phyloP scores from a whole-genome alignment of 352 stramenopile genomes.

The Halophytophthora batemanensis region DNA sequence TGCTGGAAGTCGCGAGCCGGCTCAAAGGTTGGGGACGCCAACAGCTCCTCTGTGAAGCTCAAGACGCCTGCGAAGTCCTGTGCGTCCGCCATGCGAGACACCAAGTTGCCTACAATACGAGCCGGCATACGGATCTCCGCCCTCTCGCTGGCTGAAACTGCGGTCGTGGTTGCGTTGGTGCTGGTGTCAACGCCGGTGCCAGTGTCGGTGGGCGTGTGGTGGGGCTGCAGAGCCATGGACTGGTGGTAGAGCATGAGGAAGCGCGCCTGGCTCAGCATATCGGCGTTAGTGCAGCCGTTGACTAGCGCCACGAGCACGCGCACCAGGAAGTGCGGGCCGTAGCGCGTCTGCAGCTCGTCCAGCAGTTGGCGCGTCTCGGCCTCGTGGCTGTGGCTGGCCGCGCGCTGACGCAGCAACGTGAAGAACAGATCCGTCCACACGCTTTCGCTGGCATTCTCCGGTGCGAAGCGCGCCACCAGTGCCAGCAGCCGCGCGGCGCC shows the following conservation, averaged over 20 bases:
- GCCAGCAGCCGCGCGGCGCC: constrained; percentile 49
- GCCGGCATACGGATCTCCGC: too few species aligned
- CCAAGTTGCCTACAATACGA: too few species aligned
- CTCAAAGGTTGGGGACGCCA: constrained; percentile 27
- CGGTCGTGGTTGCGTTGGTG: too few species aligned
- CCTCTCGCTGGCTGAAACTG: too few species aligned
- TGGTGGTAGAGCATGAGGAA: constrained; percentile 56
- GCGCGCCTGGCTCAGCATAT: constrained; percentile 46
- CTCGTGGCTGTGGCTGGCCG: constrained; percentile 20
- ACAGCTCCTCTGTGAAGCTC: constrained; percentile 33
- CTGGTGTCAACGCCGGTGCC: too few species aligned
- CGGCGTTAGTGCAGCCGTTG: constrained; percentile 66
- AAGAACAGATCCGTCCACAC: constrained; percentile 77
- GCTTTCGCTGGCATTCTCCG: constrained; percentile 48
- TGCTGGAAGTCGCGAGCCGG: constrained; percentile 43
- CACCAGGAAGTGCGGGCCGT: constrained; percentile 42
- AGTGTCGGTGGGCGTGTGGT: too few species aligned
- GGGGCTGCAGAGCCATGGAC: constrained; percentile 18
- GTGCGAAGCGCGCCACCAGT: constrained; percentile 39
- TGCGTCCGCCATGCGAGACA: constrained; percentile 38
- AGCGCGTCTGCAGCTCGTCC: constrained; percentile 25
- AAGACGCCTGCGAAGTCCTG: constrained; percentile 34
- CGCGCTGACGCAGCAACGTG: constrained; percentile 55
- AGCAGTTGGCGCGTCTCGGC: constrained; percentile 38
- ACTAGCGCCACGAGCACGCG: constrained; percentile 44